Percentiles rank a stretch among this genome's conserved stretches.
Evolutionary conservation across 2,329 filamentous ascomycete genomes (phyloP).

Genomic region (Scytalidium lignicola): DNA sequence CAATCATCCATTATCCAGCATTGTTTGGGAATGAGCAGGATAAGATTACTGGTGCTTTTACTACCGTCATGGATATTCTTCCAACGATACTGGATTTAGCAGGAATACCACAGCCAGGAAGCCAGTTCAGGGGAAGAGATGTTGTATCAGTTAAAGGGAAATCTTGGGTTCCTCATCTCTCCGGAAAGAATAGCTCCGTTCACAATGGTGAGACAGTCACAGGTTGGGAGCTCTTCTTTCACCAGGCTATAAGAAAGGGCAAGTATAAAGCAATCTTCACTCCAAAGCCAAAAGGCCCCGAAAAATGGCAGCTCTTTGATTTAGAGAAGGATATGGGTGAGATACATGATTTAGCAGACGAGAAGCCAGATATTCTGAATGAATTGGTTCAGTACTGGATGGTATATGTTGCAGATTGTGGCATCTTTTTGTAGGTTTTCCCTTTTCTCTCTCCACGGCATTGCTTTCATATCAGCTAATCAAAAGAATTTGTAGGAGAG

Average conservation of each 20-base stretch:
- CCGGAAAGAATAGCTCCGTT: background rate
- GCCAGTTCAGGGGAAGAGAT: constrained; percentile 20
- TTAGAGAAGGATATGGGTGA: constrained; percentile 47
- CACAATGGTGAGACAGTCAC: constrained; percentile 6
- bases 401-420: constrained; percentile 37
- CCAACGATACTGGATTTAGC: constrained; percentile 31
- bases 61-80: constrained; percentile 31
- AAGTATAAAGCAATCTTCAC: constrained; percentile 55
- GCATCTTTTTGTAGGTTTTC: background rate
- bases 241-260: constrained; percentile 45
- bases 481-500: background rate
- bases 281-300: constrained; percentile 48
- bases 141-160: constrained; percentile 24
- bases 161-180: constrained; percentile 21
- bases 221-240: constrained; percentile 52
- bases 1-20: constrained; percentile 26
- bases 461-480: background rate
- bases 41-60: constrained; percentile 23
- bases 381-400: constrained; percentile 50
- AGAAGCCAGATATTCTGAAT: constrained; percentile 37
- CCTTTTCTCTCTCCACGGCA: background rate
- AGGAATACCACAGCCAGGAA: constrained; percentile 22
- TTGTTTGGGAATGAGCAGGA: constrained; percentile 8
- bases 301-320: constrained; percentile 54
- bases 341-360: constrained; percentile 37